A percentile compares a stretch with the other conserved stretches of the same genome.
Evolutionary conservation across 2,329 filamentous ascomycete genomes (phyloP).

Genomic region (Diaporthe citriasiana): DNA sequence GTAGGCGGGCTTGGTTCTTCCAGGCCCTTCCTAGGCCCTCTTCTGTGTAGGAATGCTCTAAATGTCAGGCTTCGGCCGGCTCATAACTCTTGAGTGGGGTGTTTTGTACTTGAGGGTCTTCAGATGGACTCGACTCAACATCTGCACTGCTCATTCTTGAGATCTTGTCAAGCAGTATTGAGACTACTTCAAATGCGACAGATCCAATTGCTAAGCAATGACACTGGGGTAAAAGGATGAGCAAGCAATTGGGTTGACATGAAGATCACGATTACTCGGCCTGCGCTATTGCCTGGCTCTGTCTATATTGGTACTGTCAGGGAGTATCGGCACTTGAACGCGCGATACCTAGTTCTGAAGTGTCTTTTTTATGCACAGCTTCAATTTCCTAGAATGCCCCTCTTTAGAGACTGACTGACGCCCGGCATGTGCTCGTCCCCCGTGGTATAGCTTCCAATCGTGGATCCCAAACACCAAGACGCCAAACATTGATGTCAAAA

Average conservation of each 20-base stretch:
- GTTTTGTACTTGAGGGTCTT: neutral
- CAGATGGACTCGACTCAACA: neutral
- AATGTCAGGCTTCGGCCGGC: neutral
- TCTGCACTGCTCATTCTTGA: neutral
- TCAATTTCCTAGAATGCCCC: neutral
- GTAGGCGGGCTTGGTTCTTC: neutral
- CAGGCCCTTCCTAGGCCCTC: neutral
- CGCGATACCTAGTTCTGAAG: too few species aligned
- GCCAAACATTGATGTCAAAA: slow-evolving; percentile 4
- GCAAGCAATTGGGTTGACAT: neutral
- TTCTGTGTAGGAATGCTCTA: neutral
- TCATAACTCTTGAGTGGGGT: too few species aligned
- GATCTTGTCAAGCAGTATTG: too few species aligned
- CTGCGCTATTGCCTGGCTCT: neutral
- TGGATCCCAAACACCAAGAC: slow-evolving; percentile 23
- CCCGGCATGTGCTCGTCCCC: neutral
- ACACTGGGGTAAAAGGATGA: neutral
- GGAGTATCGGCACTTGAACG: neutral
- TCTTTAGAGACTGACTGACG: neutral
- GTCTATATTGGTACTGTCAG: neutral
- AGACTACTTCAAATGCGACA: neutral
- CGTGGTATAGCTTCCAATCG: slow-evolving; percentile 1
- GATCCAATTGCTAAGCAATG: neutral
- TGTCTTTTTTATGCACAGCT: neutral
- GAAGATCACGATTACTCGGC: neutral